A percentile compares a stretch with the other conserved stretches of the same genome.
These are phyloP conservation scores for Phyllosticta paracitricarpa DNA, from an alignment of 2,329 filamentous ascomycete genomes.

Conservation along the genomic window DNA sequence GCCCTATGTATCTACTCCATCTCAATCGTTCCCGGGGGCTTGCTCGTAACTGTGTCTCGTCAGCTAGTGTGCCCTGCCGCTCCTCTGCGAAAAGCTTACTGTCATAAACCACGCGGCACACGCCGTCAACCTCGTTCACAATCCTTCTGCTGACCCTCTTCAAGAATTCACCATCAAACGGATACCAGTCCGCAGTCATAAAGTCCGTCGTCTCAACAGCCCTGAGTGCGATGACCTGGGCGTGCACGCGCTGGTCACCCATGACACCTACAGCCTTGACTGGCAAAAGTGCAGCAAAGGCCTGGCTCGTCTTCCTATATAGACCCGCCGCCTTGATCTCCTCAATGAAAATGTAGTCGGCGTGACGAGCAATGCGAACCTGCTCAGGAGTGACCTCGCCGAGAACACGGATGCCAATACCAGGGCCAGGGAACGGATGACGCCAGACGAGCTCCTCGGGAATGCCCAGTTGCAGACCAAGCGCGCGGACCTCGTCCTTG, in stretches of 20 bases:
- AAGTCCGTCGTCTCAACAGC: slow-evolving; percentile 58
- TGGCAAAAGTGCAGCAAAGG: slow-evolving; percentile 58
- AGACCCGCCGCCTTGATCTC: slow-evolving; percentile 64
- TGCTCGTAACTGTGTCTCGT: slow-evolving; percentile 44
- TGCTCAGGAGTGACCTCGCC: slow-evolving; percentile 75
- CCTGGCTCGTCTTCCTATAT: slow-evolving; percentile 62
- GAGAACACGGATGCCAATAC: slow-evolving; percentile 68
- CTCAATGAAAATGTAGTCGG: slow-evolving; percentile 68
- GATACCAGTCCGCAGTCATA: slow-evolving; percentile 65
- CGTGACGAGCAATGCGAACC: slow-evolving; percentile 68
- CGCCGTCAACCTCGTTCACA: slow-evolving; percentile 65
- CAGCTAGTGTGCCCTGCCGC: background rate
- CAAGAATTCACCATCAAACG: slow-evolving; percentile 56
- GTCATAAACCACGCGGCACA: slow-evolving; percentile 63
- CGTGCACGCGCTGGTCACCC: slow-evolving; percentile 60
- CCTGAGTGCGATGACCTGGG: slow-evolving; percentile 51
- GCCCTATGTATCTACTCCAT: slow-evolving; percentile 47
- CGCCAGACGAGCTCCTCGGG: slow-evolving; percentile 66
- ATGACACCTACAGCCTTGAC: slow-evolving; percentile 57
- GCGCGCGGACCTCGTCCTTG: slow-evolving; percentile 68
- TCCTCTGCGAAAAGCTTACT: slow-evolving; percentile 33
- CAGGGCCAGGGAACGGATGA: slow-evolving; percentile 68
- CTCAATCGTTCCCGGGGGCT: slow-evolving; percentile 64
- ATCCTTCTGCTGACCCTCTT: slow-evolving; percentile 57
- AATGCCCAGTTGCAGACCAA: slow-evolving; percentile 62